Conservation (phyloP, 1,139 yeast genomes). For the Yamadazyma dushanensis region DNA sequence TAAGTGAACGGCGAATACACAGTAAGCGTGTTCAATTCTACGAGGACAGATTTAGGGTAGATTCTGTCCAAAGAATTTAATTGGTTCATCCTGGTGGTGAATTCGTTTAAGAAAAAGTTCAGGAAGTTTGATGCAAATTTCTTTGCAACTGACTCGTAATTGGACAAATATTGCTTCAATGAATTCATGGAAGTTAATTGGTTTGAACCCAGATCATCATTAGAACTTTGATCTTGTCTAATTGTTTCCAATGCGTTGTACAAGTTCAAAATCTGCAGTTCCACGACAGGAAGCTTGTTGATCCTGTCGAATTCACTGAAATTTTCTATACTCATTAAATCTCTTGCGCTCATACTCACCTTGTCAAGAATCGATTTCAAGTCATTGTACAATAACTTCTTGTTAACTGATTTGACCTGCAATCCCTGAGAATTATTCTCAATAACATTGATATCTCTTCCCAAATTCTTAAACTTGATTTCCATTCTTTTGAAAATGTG, state of each 20-base stretch:
- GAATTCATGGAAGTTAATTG: conserved; percentile 73
- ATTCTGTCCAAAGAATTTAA: conserved; percentile 26
- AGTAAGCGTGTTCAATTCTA: conserved; percentile 44
- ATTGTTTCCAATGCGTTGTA: conserved; percentile 66
- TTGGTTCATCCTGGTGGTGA: conserved; percentile 36
- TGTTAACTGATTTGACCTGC: conserved; percentile 82
- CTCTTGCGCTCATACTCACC: conserved; percentile 61
- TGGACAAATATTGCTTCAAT: conserved; percentile 62
- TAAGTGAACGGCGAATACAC: conserved; percentile 63
- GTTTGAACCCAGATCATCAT: conserved; percentile 27
- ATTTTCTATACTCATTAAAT: conserved; percentile 48
- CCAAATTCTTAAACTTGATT: conserved; percentile 42
- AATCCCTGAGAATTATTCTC: conserved; percentile 80
- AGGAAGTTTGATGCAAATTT: conserved; percentile 54
- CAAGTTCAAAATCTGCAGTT: conserved; percentile 56
- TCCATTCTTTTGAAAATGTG: conserved; percentile 46
- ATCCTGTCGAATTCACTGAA: conserved; percentile 52
- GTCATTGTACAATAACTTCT: conserved; percentile 69
- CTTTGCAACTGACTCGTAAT: conserved; percentile 58
- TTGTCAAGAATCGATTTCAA: conserved; percentile 67
- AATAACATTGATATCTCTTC: conserved; percentile 67
- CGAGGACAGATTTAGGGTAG: conserved; percentile 24
- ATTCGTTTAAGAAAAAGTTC: conserved; percentile 43
- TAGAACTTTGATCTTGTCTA: conserved; percentile 43
- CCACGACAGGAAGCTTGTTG: conserved; percentile 50